phyloP scores from a whole-genome alignment of 2,329 filamentous ascomycete genomes.

The Neofusicoccum parvum region DNA sequence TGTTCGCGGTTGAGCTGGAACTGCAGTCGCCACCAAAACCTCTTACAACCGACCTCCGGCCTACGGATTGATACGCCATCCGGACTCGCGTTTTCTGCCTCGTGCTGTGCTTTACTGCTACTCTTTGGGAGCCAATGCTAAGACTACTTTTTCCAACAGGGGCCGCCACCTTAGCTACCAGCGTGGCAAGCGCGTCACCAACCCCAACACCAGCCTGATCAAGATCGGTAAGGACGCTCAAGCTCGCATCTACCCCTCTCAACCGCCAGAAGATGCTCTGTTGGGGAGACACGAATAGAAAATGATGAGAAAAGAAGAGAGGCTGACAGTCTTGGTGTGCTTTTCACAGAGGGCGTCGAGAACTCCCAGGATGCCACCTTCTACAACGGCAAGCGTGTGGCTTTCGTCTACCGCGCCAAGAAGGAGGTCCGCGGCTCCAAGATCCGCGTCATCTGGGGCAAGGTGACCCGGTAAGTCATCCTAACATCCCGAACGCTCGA shows the following conservation, averaged over 20 bases:
- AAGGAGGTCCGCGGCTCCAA: constrained; percentile 93
- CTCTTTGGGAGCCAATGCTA: neutral
- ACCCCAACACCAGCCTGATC: constrained; percentile 74
- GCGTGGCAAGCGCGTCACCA: constrained; percentile 69
- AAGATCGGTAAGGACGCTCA: constrained; percentile 75
- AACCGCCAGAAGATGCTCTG: neutral
- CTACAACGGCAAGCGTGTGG: constrained; percentile 97
- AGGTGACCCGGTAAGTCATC: constrained; percentile 69
- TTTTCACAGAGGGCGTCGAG: constrained; percentile 63
- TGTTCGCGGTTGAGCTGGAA: too few species aligned
- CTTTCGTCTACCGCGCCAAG: constrained; percentile 92
- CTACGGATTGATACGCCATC: too few species aligned
- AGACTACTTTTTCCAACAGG: constrained; percentile 52
- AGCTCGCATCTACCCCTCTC: too few species aligned
- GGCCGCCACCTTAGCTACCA: constrained; percentile 97
- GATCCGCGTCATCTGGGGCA: constrained; percentile 96
- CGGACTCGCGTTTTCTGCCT: neutral
- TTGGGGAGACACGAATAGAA: neutral
- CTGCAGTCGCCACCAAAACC: too few species aligned
- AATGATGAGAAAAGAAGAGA: neutral
- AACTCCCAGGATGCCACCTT: constrained; percentile 85
- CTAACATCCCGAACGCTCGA: too few species aligned
- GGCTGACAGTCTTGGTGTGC: neutral
- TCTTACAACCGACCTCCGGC: too few species aligned
- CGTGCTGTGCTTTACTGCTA: too few species aligned